Percentiles rank a stretch among this genome's conserved stretches.
Conservation (phyloP, 805 yeast species). For the Pachysolen tannophilus region DNA sequence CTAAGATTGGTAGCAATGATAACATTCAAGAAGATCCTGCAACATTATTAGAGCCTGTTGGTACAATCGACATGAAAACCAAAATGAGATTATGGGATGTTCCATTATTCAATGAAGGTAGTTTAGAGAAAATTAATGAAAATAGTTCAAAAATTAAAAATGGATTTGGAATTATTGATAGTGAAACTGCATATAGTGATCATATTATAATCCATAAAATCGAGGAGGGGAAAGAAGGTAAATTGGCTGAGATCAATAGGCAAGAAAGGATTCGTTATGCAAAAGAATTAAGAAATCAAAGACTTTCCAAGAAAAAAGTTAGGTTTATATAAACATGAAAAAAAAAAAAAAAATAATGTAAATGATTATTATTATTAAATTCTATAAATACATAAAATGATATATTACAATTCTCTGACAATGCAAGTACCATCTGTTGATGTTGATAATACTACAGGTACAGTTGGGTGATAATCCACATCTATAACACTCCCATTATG, state of each 20-base stretch:
- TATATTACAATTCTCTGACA: conserved; percentile 30
- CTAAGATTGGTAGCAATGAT: conserved; percentile 7
- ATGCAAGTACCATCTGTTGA: conserved; percentile 52
- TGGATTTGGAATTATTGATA: no score
- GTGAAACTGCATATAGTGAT: conserved; percentile 4
- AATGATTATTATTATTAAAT: no score
- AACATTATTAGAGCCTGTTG: conserved; percentile 20
- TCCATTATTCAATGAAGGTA: conserved; percentile 27
- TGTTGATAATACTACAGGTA: conserved; percentile 33
- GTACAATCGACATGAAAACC: conserved; percentile 3
- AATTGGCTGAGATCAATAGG: conserved; percentile 7
- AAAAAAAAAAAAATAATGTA: no score
- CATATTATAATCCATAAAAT: conserved; percentile 2
- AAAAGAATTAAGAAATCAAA: conserved; percentile 7
- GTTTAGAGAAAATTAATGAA: conserved; percentile 19
- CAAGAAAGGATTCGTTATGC: conserved; percentile 4
- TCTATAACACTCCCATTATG: conserved; percentile 58
- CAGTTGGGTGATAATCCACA: conserved; percentile 43
- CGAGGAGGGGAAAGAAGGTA: conserved; percentile 3
- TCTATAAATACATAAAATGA: no score
- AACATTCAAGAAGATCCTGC: conserved; percentile 7
- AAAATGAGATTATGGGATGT: conserved; percentile 22
- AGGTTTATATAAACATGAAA: no score
- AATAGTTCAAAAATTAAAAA: conserved; percentile 12
- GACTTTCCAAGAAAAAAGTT: no score